These are phyloP conservation scores for Bauhinia variegata DNA, from an alignment of 306 rosid genomes.

Conservation along the genomic window DNA sequence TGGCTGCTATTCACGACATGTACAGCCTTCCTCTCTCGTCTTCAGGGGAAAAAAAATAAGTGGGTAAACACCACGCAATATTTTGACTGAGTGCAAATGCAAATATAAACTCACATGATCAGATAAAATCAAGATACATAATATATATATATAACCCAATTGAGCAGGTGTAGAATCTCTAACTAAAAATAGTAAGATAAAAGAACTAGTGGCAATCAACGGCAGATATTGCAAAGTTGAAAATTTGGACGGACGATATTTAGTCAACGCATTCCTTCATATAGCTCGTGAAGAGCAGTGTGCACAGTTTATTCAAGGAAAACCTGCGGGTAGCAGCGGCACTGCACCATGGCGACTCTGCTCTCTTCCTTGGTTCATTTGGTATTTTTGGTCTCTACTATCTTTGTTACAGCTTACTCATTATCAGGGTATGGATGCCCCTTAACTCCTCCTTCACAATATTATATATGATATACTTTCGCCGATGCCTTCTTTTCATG, in stretches of 20 bases:
- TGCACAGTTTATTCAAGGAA: conserved; percentile 7
- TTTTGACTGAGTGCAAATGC: no score
- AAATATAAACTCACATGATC: no score
- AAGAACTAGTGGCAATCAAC: not conserved
- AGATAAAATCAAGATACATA: no score
- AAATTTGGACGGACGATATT: conserved; percentile 20
- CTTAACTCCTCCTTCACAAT: no score
- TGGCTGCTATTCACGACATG: not conserved
- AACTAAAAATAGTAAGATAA: not conserved
- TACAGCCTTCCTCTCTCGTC: no score
- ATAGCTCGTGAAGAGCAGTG: conserved; percentile 18
- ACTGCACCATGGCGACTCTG: conserved; percentile 26
- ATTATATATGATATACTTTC: no score
- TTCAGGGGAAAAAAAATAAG: no score
- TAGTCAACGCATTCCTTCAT: not conserved
- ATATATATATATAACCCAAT: no score
- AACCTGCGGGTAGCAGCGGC: conserved; percentile 13
- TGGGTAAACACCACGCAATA: no score
- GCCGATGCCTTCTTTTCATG: no score
- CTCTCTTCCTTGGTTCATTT: conserved; percentile 31
- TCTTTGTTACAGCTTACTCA: conserved; percentile 29
- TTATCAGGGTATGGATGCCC: conserved; percentile 38
- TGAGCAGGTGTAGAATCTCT: no score
- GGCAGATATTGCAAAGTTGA: conserved; percentile 9
- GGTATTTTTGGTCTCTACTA: conserved; percentile 24